Conservation (phyloP, 2,329 filamentous ascomycete genomes). For the Chaetomium globosum region DNA sequence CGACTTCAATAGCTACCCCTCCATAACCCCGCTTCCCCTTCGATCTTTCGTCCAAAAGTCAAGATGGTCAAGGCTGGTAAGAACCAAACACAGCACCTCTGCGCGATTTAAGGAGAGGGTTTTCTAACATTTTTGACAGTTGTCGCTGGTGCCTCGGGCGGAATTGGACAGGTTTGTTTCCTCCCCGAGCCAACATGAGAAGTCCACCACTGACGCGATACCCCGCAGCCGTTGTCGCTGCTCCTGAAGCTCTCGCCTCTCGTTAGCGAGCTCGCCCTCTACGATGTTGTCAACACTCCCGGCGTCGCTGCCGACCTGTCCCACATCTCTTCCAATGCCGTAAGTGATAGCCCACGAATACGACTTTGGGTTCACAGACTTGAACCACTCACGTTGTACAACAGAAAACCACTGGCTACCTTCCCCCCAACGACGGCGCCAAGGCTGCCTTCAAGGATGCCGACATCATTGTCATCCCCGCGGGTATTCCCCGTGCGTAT, state of each 20-base stretch:
- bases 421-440: conserved; percentile 82
- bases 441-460: conserved; percentile 88
- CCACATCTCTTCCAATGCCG: conserved; percentile 90
- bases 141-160: conserved; percentile 95
- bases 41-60: conserved; percentile 25
- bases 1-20: conserved; percentile 12
- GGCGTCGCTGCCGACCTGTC: conserved; percentile 95
- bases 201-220: conserved; percentile 31
- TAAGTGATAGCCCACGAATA: conserved; percentile 44
- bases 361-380: not conserved
- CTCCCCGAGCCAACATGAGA: not conserved
- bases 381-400: conserved; percentile 2
- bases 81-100: conserved; percentile 4
- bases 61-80: conserved; percentile 48
- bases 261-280: conserved; percentile 90
- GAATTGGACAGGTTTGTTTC: conserved; percentile 86
- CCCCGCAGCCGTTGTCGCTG: conserved; percentile 81
- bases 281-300: conserved; percentile 99
- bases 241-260: conserved; percentile 89
- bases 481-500: conserved; percentile 89
- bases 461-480: conserved; percentile 95
- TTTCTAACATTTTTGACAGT: conserved; percentile 47
- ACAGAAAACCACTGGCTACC: conserved; percentile 83
- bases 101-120: conserved; percentile 26
- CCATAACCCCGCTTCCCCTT: conserved; percentile 15